These are phyloP conservation scores for Cucumis melo DNA, from an alignment of 306 rosid genomes.

Conservation along the genomic window DNA sequence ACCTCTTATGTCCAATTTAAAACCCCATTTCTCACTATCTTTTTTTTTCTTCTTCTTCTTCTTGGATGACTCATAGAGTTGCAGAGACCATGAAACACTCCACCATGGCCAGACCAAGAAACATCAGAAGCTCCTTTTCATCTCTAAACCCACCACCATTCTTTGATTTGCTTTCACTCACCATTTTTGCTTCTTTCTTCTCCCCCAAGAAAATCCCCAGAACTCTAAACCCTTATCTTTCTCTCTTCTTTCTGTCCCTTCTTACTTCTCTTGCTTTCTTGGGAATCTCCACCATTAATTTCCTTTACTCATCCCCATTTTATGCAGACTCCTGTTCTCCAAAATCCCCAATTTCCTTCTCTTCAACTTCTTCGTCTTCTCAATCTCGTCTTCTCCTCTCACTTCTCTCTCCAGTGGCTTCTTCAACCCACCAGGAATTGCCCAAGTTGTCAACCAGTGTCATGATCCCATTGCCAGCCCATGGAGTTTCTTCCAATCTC, in stretches of 20 bases:
- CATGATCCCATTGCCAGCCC: constrained; percentile 34
- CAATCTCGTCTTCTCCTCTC: constrained; percentile 3
- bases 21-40: background rate
- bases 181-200: constrained; percentile 17
- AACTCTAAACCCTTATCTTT: constrained; percentile 5
- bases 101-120: constrained; percentile 29
- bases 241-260: constrained; percentile 22
- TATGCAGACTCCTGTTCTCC: constrained; percentile 2
- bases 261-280: constrained; percentile 27
- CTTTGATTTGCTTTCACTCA: constrained; percentile 21
- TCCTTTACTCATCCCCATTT: constrained; percentile 8
- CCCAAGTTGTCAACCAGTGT: constrained; percentile 10
- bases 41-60: background rate
- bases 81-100: background rate
- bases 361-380: background rate
- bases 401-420: constrained; percentile 10
- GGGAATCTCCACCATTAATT: constrained; percentile 13
- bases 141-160: constrained; percentile 17
- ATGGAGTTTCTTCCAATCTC: constrained; percentile 11
- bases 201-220: constrained; percentile 14
- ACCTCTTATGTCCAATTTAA: background rate
- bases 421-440: background rate
- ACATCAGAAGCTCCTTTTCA: constrained; percentile 13
- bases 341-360: background rate
- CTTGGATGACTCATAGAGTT: background rate